Conservation (phyloP, 129 eudicot species). For the Flaveria linearis region DNA sequence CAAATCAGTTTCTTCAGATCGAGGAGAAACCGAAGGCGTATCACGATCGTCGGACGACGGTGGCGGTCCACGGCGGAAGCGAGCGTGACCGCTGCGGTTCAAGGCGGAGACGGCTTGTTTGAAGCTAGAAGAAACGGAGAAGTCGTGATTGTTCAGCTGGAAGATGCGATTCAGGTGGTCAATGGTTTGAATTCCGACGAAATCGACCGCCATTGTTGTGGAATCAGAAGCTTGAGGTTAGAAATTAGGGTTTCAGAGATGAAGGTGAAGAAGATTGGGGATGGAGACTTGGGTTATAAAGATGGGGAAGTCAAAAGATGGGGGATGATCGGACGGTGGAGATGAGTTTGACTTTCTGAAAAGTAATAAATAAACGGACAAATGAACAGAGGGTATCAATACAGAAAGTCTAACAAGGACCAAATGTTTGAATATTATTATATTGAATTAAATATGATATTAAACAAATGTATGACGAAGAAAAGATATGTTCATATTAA, state of each 20-base stretch:
- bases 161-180: slow-evolving; percentile 39
- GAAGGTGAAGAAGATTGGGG: slow-evolving; percentile 22
- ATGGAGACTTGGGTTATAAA: slow-evolving; percentile 29
- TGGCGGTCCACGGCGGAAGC: slow-evolving; percentile 64
- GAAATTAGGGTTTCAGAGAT: background rate
- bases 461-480: slow-evolving; percentile 19
- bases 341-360: slow-evolving; percentile 39
- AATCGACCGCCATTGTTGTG: slow-evolving; percentile 41
- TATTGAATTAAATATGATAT: background rate
- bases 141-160: slow-evolving; percentile 38
- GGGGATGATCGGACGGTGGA: slow-evolving; percentile 28
- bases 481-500: background rate
- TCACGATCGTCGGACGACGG: slow-evolving; percentile 17
- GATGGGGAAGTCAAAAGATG: slow-evolving; percentile 32
- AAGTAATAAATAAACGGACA: slow-evolving; percentile 24
- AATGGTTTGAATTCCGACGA: slow-evolving; percentile 35
- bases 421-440: slow-evolving; percentile 9
- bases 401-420: slow-evolving; percentile 39
- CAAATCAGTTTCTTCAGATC: slow-evolving; percentile 14
- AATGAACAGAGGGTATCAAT: slow-evolving; percentile 31
- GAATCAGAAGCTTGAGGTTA: background rate
- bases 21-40: slow-evolving; percentile 25
- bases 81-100: slow-evolving; percentile 75
- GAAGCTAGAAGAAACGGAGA: slow-evolving; percentile 37
- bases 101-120: slow-evolving; percentile 41